Conservation (phyloP, 2,329 filamentous ascomycete genomes). For the Hypoxylon sp. region DNA sequence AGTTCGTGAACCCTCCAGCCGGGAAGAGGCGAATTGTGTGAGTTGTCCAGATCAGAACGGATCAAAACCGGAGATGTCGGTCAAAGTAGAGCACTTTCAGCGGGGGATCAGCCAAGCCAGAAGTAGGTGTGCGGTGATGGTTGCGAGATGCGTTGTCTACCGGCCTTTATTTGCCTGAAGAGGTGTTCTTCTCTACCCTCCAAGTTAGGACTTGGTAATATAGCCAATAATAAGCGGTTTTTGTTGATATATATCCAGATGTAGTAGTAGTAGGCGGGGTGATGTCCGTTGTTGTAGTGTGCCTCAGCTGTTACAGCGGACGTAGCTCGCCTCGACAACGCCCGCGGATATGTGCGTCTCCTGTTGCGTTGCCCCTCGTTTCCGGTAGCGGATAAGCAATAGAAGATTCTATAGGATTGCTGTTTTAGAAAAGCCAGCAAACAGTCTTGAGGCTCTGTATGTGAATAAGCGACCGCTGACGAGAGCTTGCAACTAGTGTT, state of each 20-base stretch:
- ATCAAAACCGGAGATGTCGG: constrained; percentile 35
- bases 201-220: constrained; percentile 32
- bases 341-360: constrained; percentile 33
- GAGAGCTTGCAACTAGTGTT: constrained; percentile 30
- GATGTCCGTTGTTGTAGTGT: constrained; percentile 15
- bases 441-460: constrained; percentile 32
- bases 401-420: constrained; percentile 32
- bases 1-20: constrained; percentile 36
- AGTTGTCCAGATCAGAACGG: constrained; percentile 32
- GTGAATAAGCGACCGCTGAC: constrained; percentile 33
- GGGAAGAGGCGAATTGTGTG: constrained; percentile 41
- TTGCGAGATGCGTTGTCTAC: constrained; percentile 33
- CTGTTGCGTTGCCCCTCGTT: constrained; percentile 20
- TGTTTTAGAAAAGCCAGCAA: constrained; percentile 17
- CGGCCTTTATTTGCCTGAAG: constrained; percentile 44
- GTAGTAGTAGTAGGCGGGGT: constrained; percentile 24
- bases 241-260: constrained; percentile 31
- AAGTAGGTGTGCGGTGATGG: constrained; percentile 19
- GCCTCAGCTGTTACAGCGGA: constrained; percentile 28
- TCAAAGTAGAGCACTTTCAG: constrained; percentile 18
- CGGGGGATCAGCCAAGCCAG: constrained; percentile 11
- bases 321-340: constrained; percentile 34
- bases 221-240: constrained; percentile 39
- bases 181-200: constrained; percentile 36
- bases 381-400: constrained; percentile 24